Evolutionary conservation across 78 protist genomes (phyloP).

Genomic region (Protostelium mycophagum): DNA sequence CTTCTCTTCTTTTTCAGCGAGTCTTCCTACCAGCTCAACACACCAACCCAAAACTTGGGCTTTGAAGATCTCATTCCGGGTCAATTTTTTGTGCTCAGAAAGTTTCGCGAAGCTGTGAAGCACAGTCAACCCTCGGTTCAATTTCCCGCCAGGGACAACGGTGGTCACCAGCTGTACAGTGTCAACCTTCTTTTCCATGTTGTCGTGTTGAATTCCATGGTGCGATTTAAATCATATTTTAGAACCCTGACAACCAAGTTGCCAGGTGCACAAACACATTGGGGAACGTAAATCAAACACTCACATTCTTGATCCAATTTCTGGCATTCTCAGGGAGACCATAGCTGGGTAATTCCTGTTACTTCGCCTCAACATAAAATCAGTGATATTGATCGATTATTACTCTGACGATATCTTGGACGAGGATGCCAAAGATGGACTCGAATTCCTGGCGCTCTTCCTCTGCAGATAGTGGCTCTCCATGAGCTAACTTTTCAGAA

Average conservation of each 20-base stretch:
- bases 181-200: background rate
- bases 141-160: slow-evolving; percentile 76
- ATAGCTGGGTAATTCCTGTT: background rate
- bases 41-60: slow-evolving; percentile 88
- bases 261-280: no score
- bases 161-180: slow-evolving; percentile 11
- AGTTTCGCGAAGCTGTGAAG: slow-evolving; percentile 22
- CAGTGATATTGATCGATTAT: background rate
- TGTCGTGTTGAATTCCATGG: no score
- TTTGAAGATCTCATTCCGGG: slow-evolving; percentile 33
- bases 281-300: no score
- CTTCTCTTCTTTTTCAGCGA: background rate
- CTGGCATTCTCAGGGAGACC: background rate
- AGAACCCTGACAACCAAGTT: no score
- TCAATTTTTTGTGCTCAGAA: slow-evolving; percentile 38
- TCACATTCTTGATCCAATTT: no score
- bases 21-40: slow-evolving; percentile 66
- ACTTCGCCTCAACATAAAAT: no score
- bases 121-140: slow-evolving; percentile 88
- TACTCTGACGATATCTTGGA: background rate
- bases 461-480: no score
- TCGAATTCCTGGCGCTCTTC: background rate
- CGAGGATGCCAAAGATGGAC: background rate
- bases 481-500: no score
- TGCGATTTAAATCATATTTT: no score